Evolutionary conservation across 306 rosid species (phyloP).

Genomic region (Malus orientalis): DNA sequence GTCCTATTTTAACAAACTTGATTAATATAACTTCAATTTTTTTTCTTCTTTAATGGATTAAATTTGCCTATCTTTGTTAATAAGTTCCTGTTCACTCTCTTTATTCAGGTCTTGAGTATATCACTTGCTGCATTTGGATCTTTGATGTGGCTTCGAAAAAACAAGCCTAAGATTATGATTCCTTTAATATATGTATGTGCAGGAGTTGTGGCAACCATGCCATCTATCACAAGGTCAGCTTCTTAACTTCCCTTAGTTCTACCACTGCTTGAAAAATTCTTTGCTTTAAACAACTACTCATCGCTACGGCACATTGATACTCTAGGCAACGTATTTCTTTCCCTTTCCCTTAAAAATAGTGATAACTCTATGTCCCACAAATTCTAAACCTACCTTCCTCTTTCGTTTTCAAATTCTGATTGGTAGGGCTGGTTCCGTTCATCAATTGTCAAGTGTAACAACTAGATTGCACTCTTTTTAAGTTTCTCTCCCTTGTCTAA

Average conservation of each 20-base stretch:
- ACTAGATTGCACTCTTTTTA: neutral
- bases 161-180: constrained; percentile 83
- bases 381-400: neutral
- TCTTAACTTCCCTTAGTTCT: neutral
- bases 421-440: neutral
- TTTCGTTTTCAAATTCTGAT: neutral
- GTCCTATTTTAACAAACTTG: neutral
- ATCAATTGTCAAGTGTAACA: neutral
- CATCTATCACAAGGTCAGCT: constrained; percentile 86
- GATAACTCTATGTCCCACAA: neutral
- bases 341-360: neutral
- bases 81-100: constrained; percentile 9
- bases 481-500: neutral
- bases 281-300: neutral
- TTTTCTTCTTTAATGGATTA: neutral
- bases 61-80: neutral
- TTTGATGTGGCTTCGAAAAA: constrained; percentile 95
- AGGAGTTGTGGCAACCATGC: constrained; percentile 84
- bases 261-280: neutral
- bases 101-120: constrained; percentile 74
- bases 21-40: neutral
- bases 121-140: constrained; percentile 95
- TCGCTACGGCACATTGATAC: neutral
- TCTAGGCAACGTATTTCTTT: neutral
- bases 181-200: constrained; percentile 86